These are phyloP conservation scores for Dimocarpus longan DNA, from an alignment of 345 rosid genomes.

Conservation along the genomic window DNA sequence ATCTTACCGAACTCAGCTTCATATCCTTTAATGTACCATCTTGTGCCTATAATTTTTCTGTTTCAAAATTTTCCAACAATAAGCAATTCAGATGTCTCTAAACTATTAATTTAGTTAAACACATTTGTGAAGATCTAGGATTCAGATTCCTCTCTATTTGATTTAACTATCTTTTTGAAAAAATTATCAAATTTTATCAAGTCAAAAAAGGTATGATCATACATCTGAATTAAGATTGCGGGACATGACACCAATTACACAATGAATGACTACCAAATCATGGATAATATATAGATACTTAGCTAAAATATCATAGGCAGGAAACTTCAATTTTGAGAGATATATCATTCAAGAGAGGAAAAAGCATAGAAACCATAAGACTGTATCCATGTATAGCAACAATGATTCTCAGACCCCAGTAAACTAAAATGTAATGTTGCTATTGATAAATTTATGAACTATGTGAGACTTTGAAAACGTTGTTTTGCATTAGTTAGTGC, in stretches of 20 bases:
- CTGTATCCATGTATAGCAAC: background rate
- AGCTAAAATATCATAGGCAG: background rate
- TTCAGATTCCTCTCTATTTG: no score
- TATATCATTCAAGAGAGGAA: background rate
- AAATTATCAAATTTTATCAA: no score
- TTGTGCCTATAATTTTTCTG: slow-evolving; percentile 55
- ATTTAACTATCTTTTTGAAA: no score
- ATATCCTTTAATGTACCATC: slow-evolving; percentile 50
- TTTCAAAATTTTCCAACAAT: background rate
- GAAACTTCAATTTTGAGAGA: background rate
- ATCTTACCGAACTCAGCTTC: slow-evolving; percentile 47
- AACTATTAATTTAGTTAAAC: no score
- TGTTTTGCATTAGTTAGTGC: background rate
- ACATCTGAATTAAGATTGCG: no score
- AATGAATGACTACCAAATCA: background rate
- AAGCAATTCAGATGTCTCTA: slow-evolving; percentile 3
- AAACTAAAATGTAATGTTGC: background rate
- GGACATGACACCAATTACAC: no score
- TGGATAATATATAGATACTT: background rate
- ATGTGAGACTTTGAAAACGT: background rate
- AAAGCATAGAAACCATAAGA: no score
- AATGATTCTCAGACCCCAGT: background rate
- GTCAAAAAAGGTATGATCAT: no score
- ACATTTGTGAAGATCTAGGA: no score
- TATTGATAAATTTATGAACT: background rate